Base-by-base conservation (phyloP, 768 basidiomycete species). In the Hypsizygus marmoreus region DNA sequence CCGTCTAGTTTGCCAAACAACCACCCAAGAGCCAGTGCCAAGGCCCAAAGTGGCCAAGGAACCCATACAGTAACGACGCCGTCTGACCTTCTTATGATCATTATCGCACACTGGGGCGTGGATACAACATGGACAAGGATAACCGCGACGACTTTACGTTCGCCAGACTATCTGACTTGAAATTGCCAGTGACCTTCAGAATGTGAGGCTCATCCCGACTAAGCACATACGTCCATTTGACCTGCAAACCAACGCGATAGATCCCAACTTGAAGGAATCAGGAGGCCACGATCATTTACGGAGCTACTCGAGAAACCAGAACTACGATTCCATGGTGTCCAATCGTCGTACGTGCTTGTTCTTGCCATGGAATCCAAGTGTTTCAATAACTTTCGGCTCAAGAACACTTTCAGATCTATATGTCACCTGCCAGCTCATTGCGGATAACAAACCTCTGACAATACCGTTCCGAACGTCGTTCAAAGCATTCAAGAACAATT, bases 331-430 rank as follows among this genome's bases (percentile, higher is more conserved):
- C 80, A 92, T 54, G 94, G 95, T 10, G 81, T 84, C 26, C 91
- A 91, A 59, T 83, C 84, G 50, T 76, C 80, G 88, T 92, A 68
- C 62, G 81, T 66, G 20, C 24, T 34, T 28, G 26, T 23, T 38
- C 33, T 35, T 14, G n/a, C 57, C 30, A 50, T 48, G 25, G 49
- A 25, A 38, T 45, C 20, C 56, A 43, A 43, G 43, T 53, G 43
- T 33, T 43, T 50, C 52, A 66, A 65, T 66, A 61, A 69, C 55
- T 43, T 49, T 53, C 39, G 48, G 55, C 53, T 64, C 53, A 70
- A 97, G 93, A 54, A 84, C 82, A 11, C 80, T 88, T 54, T 90
- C 94, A 62, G 97, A 98, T 68, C 80, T 98, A 46, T 95, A 92
- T 67, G 88, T 97, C 42, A 92, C 90, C 9, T 88, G 91, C 62